Percentiles rank a stretch among this genome's conserved stretches.
These are phyloP conservation scores for Alternaria metachromatica DNA, from an alignment of 2,329 filamentous ascomycete genomes.

Conservation along the genomic window DNA sequence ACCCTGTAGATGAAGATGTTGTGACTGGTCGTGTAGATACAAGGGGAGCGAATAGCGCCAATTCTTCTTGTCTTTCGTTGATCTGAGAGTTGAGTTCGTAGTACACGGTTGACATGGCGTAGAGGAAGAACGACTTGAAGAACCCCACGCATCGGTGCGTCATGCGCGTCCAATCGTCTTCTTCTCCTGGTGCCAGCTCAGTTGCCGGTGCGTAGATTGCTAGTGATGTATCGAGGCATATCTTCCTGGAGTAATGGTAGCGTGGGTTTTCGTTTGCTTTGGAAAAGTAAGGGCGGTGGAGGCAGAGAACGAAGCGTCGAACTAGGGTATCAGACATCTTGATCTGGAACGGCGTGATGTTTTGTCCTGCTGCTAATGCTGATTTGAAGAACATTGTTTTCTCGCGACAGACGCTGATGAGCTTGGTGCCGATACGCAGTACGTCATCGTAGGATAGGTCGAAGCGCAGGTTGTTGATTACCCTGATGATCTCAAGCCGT, in stretches of 20 bases:
- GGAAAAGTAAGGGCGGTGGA: conserved; percentile 60
- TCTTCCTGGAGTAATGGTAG: conserved; percentile 58
- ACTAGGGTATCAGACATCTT: conserved; percentile 61
- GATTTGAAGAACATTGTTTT: conserved; percentile 22
- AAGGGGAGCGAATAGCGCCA: background rate
- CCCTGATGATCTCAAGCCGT: conserved; percentile 45
- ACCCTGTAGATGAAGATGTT: conserved; percentile 5
- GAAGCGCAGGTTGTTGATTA: conserved; percentile 42
- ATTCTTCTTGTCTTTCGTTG: conserved; percentile 11
- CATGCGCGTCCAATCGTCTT: conserved; percentile 34
- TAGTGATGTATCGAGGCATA: conserved; percentile 52
- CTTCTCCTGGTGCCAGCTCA: background rate
- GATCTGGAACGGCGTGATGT: conserved; percentile 44
- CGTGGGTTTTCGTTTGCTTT: conserved; percentile 53
- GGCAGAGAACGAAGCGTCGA: conserved; percentile 61
- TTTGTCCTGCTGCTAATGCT: conserved; percentile 11
- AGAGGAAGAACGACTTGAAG: conserved; percentile 32
- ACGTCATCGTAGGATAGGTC: conserved; percentile 40
- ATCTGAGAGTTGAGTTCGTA: conserved; percentile 31
- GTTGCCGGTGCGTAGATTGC: conserved; percentile 26
- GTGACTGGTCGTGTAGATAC: background rate
- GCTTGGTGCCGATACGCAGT: conserved; percentile 32
- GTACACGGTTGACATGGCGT: conserved; percentile 32
- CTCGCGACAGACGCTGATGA: conserved; percentile 33
- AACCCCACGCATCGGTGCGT: conserved; percentile 29